Base-by-base conservation (phyloP, 345 rosid species). In the Euphorbia peplus region DNA sequence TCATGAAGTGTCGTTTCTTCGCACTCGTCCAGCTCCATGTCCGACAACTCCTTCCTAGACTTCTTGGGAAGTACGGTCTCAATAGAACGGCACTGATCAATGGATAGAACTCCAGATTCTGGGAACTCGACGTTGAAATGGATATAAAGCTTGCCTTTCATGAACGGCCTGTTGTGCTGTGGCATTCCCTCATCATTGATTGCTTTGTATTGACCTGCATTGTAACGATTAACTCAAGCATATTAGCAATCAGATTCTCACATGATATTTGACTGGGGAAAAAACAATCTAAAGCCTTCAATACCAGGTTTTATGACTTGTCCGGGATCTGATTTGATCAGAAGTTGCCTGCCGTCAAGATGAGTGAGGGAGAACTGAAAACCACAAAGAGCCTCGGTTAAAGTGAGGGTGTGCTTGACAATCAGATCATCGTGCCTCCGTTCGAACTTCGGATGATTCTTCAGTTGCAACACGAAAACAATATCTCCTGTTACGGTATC, bases 101-200 rank as follows among this genome's bases (percentile, higher is more conserved):
- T 77, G 75, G 55, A 65, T 12, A 90, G 57, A 11, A 28, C 16
- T 21, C 77, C 70, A 0, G 87, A 77, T 11, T 84, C 89, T 0
- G 90, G 89, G 78, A 90, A 88, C 3, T 75, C 90, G 53, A 90
- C 90, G 1, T 76, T 84, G 70, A 87, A 88, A 64, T 85, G 86
- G 68, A 90, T 82, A 77, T 85, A 88, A 16, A 85, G 72, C 77
- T 88, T 88, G 56, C 97, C 95, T 73, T 42, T 90, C 92, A 88
- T 87, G 83, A 88, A 88, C 2, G 95, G 89, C 78, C 90, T 77
- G 59, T 76, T 80, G 70, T 88, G 78, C 44, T 77, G 76, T 0
- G 95, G 95, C 97, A 90, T 90, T 26, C 95, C 97, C 64, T 90
- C 95, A 7, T 87, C 95, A 16, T 81, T 85, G 60, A 87, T 80